These are phyloP conservation scores for Trypanosoma mega DNA, from an alignment of 208 protist genomes.

Conservation along the genomic window DNA sequence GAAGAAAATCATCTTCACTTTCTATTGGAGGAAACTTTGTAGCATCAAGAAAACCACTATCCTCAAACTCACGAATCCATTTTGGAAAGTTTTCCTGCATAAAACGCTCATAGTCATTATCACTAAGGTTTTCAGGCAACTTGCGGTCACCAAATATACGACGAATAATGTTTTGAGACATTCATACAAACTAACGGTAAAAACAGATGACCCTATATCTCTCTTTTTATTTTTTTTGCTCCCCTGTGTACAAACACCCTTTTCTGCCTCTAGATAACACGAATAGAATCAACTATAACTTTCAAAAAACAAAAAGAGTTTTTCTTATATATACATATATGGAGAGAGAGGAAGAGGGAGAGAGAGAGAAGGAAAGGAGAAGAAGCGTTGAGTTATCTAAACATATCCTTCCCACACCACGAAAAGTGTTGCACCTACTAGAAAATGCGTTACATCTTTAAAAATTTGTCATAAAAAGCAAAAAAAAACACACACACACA, in stretches of 20 bases:
- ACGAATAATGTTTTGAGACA: constrained; percentile 83
- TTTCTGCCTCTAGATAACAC: too few relatives aligned
- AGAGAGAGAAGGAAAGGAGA: constrained; percentile 10
- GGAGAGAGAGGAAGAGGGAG: background rate
- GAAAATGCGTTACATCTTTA: background rate
- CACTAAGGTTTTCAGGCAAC: constrained; percentile 61
- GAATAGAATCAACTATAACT: too few relatives aligned
- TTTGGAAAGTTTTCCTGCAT: constrained; percentile 85
- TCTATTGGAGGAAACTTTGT: constrained; percentile 83
- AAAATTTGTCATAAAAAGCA: background rate
- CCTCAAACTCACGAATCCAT: constrained; percentile 90
- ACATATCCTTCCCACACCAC: too few relatives aligned
- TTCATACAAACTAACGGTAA: constrained; percentile 3
- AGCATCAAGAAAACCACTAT: constrained; percentile 82
- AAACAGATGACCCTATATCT: too few relatives aligned
- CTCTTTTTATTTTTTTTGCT: too few relatives aligned
- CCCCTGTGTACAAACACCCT: too few relatives aligned
- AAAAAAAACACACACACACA: constrained; percentile 14
- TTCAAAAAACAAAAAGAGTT: too few relatives aligned
- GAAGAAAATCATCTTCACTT: constrained; percentile 82
- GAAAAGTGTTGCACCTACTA: too few relatives aligned
- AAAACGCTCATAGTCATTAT: constrained; percentile 83
- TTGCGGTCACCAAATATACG: constrained; percentile 87
- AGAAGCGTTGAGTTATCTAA: too few relatives aligned
- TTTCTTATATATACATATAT: too few relatives aligned